Percentiles rank a stretch among this genome's conserved stretches.
phyloP scores from a whole-genome alignment of 2,329 filamentous ascomycete genomes.

The Keithomyces neogunnii region DNA sequence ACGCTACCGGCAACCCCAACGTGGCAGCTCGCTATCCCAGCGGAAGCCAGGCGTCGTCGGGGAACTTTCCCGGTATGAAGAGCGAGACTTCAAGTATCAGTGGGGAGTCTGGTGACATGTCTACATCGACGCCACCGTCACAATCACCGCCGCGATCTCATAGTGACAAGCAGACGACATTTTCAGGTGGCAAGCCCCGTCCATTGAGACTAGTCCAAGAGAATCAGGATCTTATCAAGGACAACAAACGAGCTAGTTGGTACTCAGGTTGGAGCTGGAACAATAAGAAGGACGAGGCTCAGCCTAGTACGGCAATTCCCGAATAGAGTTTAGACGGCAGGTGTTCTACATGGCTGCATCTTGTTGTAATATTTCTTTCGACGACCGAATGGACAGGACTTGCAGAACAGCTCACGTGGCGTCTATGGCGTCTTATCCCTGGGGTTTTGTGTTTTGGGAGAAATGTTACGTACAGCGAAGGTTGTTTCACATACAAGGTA shows the following conservation, averaged over 20 bases:
- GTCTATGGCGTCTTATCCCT: neutral
- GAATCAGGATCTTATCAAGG: constrained; percentile 43
- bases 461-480: neutral
- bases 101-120: constrained; percentile 53
- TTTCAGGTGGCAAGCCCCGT: constrained; percentile 63
- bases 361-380: neutral
- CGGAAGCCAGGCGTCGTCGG: constrained; percentile 38
- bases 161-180: constrained; percentile 48
- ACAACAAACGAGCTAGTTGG: constrained; percentile 56
- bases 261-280: constrained; percentile 48
- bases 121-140: constrained; percentile 33
- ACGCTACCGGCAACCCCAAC: constrained; percentile 40
- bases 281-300: constrained; percentile 39
- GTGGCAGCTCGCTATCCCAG: constrained; percentile 44
- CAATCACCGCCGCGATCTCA: constrained; percentile 46
- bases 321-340: constrained; percentile 17
- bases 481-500: neutral
- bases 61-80: constrained; percentile 65
- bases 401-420: constrained; percentile 1
- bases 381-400: neutral
- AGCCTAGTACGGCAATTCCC: constrained; percentile 17
- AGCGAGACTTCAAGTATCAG: constrained; percentile 57
- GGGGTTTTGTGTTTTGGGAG: neutral
- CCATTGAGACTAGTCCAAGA: constrained; percentile 84
- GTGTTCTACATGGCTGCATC: neutral